Percentiles rank a stretch among this genome's conserved stretches.
Evolutionary conservation across 108 stramenopile species (phyloP).

Genomic region (Seminavis robusta): DNA sequence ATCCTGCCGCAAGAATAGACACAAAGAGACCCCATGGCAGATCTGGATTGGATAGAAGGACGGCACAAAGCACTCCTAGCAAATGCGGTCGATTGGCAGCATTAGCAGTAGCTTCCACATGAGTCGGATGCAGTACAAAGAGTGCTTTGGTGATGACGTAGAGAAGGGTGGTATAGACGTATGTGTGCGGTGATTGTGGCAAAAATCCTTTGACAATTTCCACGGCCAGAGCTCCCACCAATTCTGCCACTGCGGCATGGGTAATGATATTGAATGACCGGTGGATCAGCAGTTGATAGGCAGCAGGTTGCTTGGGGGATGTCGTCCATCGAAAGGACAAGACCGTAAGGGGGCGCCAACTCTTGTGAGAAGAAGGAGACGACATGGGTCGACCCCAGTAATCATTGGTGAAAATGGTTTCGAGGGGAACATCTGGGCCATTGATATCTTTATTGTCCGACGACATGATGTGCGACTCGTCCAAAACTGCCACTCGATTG

Average conservation of each 20-base stretch:
- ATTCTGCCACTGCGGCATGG: constrained; percentile 56
- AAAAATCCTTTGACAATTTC: constrained; percentile 10
- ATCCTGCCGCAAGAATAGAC: constrained; percentile 36
- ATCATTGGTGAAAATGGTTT: constrained; percentile 38
- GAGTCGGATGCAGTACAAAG: constrained; percentile 70
- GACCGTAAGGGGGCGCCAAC: constrained; percentile 67
- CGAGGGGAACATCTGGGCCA: background rate
- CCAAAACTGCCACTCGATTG: too few species aligned
- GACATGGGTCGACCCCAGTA: constrained; percentile 65
- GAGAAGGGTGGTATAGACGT: constrained; percentile 8
- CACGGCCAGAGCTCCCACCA: constrained; percentile 48
- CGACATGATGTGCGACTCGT: constrained; percentile 68
- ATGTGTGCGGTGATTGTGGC: constrained; percentile 8
- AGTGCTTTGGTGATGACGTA: constrained; percentile 42
- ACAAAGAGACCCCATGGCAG: constrained; percentile 11
- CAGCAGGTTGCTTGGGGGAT: background rate
- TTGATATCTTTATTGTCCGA: constrained; percentile 48
- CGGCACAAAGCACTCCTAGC: constrained; percentile 51
- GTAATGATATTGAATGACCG: constrained; percentile 66
- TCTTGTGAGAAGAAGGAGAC: constrained; percentile 45
- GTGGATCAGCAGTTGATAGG: constrained; percentile 51
- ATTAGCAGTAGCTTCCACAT: constrained; percentile 83
- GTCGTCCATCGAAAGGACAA: constrained; percentile 62
- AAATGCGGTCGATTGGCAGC: constrained; percentile 84
- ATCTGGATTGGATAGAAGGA: constrained; percentile 29